Percentiles rank a stretch among this genome's conserved stretches.
phyloP scores from a whole-genome alignment of 805 yeast species.

The Maudiozyma turicensis region DNA sequence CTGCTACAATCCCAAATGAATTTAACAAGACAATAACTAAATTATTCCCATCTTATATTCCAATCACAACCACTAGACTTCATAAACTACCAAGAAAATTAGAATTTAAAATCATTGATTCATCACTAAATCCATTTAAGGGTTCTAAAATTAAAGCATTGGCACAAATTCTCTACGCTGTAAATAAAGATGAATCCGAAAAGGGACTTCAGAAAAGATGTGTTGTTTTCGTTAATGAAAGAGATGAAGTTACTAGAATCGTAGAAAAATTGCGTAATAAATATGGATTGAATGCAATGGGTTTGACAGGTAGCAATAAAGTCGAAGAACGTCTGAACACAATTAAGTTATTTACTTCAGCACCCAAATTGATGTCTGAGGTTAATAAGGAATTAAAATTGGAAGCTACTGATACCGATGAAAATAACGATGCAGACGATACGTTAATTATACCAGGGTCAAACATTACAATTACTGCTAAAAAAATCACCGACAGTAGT shows the following conservation, averaged over 20 bases:
- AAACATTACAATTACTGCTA: conserved; percentile 18
- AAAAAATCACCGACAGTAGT: conserved; percentile 1
- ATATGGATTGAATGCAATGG: conserved; percentile 50
- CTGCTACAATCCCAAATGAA: conserved; percentile 82
- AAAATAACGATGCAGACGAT: neutral
- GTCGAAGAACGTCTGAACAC: conserved; percentile 49
- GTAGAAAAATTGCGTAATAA: conserved; percentile 42
- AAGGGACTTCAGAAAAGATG: conserved; percentile 66
- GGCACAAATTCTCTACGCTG: conserved; percentile 82
- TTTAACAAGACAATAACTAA: conserved; percentile 53
- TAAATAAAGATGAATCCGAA: conserved; percentile 76
- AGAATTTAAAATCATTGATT: conserved; percentile 66
- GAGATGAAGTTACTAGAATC: conserved; percentile 49
- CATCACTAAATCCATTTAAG: conserved; percentile 66
- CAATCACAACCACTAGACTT: conserved; percentile 69
- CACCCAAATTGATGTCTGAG: conserved; percentile 40
- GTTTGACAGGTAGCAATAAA: conserved; percentile 56
- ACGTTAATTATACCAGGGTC: conserved; percentile 26
- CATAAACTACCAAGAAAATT: conserved; percentile 77
- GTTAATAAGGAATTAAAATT: conserved; percentile 1
- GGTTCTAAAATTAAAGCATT: conserved; percentile 78
- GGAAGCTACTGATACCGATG: neutral
- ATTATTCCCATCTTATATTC: conserved; percentile 54
- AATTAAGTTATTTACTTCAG: conserved; percentile 53
- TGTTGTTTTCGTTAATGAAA: conserved; percentile 75